These are phyloP conservation scores for Xylariaceae sp. DNA, from an alignment of 2,329 filamentous ascomycete genomes.

Conservation along the genomic window DNA sequence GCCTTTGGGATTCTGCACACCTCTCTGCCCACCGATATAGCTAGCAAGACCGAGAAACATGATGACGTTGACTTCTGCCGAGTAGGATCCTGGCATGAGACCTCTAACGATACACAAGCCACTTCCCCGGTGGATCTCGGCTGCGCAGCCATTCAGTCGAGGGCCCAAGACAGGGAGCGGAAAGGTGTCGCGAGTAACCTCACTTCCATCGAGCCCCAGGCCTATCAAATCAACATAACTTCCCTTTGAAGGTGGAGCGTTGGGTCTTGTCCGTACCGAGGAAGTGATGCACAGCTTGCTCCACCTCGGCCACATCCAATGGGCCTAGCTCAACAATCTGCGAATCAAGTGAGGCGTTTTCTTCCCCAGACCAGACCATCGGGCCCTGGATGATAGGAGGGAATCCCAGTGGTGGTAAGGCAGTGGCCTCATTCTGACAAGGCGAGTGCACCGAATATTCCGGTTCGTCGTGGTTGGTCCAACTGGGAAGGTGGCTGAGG, in stretches of 20 bases:
- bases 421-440: conserved; percentile 11
- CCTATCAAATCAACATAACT: conserved; percentile 26
- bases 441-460: conserved; percentile 8
- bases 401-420: conserved; percentile 18
- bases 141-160: conserved; percentile 33
- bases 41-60: conserved; percentile 53
- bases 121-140: conserved; percentile 36
- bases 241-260: conserved; percentile 5
- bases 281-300: conserved; percentile 25
- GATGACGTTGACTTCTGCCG: conserved; percentile 48
- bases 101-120: conserved; percentile 54
- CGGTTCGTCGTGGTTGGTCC: conserved; percentile 13
- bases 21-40: conserved; percentile 51
- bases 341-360: conserved; percentile 10
- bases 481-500: conserved; percentile 9
- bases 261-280: conserved; percentile 20
- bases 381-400: conserved; percentile 19
- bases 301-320: conserved; percentile 24
- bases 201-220: conserved; percentile 35
- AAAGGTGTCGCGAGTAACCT: conserved; percentile 37
- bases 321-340: conserved; percentile 21
- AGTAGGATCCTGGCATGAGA: conserved; percentile 43
- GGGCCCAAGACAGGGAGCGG: conserved; percentile 35
- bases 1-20: conserved; percentile 45
- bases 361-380: conserved; percentile 21